Conservation (phyloP, 371 early-diverging fungal species). For the Mortierella sp. region DNA sequence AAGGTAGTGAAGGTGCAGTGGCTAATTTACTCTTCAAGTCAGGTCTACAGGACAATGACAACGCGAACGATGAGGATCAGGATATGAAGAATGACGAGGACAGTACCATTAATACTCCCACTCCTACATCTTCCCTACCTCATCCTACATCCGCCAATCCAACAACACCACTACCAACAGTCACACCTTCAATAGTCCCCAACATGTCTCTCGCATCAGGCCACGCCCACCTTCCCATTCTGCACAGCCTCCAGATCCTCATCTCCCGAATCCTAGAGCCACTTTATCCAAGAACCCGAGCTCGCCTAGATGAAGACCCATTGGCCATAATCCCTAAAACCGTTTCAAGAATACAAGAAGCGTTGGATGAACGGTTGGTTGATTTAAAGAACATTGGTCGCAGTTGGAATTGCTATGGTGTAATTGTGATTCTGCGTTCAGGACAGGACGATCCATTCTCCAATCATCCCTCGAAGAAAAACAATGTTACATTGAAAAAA, state of each 20-base stretch:
- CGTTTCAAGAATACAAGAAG: background rate
- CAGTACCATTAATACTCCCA: background rate
- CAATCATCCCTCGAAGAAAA: background rate
- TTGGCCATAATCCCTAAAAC: background rate
- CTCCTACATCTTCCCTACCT: too few relatives aligned
- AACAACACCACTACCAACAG: background rate
- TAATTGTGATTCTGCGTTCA: background rate
- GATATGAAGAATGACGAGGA: background rate
- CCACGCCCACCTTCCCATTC: slow-evolving; percentile 2
- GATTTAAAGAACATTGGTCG: background rate
- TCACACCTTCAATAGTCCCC: background rate
- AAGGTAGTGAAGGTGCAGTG: too few relatives aligned
- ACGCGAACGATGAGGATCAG: background rate
- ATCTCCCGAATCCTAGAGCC: slow-evolving; percentile 5
- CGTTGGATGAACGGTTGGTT: background rate
- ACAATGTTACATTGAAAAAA: too few relatives aligned
- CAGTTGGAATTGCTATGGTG: background rate
- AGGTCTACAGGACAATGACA: background rate
- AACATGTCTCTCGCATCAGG: slow-evolving; percentile 21
- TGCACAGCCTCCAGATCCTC: background rate
- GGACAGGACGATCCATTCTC: background rate
- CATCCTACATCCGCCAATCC: background rate
- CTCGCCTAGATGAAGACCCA: slow-evolving; percentile 28
- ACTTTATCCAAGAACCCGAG: slow-evolving; percentile 10
- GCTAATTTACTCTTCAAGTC: background rate